phyloP scores from a whole-genome alignment of 257 asterid genomes.

The Orobanche coerulescens region DNA sequence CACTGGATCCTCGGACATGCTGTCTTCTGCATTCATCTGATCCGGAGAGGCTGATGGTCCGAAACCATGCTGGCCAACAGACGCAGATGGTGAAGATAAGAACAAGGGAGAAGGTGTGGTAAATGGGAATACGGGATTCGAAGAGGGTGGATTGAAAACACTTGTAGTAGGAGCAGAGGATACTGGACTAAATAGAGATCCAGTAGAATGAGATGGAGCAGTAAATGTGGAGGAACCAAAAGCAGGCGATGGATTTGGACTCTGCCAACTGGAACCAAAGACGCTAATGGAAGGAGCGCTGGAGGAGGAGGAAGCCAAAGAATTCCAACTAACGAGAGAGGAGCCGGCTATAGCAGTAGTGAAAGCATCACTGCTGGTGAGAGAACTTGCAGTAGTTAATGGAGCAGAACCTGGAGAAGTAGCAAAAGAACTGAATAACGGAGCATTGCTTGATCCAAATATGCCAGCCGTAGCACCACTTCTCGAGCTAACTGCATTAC shows the following conservation, averaged over 20 bases:
- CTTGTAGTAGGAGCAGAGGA: slow-evolving; percentile 16
- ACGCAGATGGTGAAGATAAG: slow-evolving; percentile 22
- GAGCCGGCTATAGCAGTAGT: slow-evolving; percentile 22
- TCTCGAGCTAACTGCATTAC: slow-evolving; percentile 28
- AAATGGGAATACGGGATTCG: slow-evolving; percentile 35
- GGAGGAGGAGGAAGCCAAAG: slow-evolving; percentile 39
- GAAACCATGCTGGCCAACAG: slow-evolving; percentile 24
- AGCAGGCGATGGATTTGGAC: slow-evolving; percentile 26
- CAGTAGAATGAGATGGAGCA: slow-evolving; percentile 39
- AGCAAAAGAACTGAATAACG: slow-evolving; percentile 22
- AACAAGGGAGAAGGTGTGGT: slow-evolving; percentile 30
- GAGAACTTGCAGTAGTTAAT: slow-evolving; percentile 16
- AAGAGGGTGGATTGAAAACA: slow-evolving; percentile 15
- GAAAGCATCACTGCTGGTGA: slow-evolving; percentile 21
- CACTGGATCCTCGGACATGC: slow-evolving; percentile 88
- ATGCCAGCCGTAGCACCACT: slow-evolving; percentile 28
- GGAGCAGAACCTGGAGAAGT: slow-evolving; percentile 23
- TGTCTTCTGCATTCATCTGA: slow-evolving; percentile 74
- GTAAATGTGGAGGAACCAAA: slow-evolving; percentile 35
- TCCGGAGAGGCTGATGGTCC: slow-evolving; percentile 31
- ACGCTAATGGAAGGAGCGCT: slow-evolving; percentile 22
- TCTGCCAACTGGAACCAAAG: slow-evolving; percentile 38
- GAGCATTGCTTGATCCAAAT: slow-evolving; percentile 25
- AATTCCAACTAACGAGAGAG: slow-evolving; percentile 34
- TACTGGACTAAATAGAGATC: slow-evolving; percentile 40